These are phyloP conservation scores for Phytophthora litchii DNA, from an alignment of 352 stramenopile species.

Conservation along the genomic window DNA sequence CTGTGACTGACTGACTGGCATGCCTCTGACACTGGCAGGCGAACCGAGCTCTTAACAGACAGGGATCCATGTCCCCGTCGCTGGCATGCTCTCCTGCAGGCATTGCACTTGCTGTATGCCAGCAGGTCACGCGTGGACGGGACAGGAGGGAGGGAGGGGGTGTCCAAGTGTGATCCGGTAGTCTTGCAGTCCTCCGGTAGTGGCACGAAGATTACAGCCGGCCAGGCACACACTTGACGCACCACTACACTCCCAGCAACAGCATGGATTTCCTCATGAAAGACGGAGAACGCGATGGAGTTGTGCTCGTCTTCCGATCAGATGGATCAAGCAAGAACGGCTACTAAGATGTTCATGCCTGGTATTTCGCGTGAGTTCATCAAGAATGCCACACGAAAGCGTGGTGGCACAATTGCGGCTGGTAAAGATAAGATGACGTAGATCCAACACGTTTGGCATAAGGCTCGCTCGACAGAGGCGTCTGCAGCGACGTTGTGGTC, in stretches of 20 bases:
- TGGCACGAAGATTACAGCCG: slow-evolving; percentile 24
- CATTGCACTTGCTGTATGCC: slow-evolving; percentile 27
- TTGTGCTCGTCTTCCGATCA: not conserved
- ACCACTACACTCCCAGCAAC: slow-evolving; percentile 12
- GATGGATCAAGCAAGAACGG: slow-evolving; percentile 1
- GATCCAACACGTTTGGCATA: slow-evolving; percentile 8
- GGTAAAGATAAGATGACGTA: slow-evolving; percentile 33
- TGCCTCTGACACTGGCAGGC: slow-evolving; percentile 5
- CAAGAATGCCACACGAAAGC: slow-evolving; percentile 7
- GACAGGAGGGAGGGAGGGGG: slow-evolving; percentile 17
- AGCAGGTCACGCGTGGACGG: slow-evolving; percentile 31
- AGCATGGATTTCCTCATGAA: not conserved
- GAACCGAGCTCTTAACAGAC: slow-evolving; percentile 13
- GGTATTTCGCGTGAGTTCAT: slow-evolving; percentile 11
- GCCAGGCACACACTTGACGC: slow-evolving; percentile 14
- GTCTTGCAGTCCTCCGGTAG: slow-evolving; percentile 5
- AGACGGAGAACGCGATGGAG: not conserved
- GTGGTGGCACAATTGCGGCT: slow-evolving; percentile 14
- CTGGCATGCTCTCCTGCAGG: slow-evolving; percentile 11
- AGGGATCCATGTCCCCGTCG: slow-evolving; percentile 30
- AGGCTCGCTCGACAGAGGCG: slow-evolving; percentile 20
- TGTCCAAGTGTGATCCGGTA: slow-evolving; percentile 6
- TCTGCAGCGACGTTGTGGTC: slow-evolving; percentile 2
- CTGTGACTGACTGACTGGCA: slow-evolving; percentile 23
- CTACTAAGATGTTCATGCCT: slow-evolving; percentile 12